phyloP scores from a whole-genome alignment of 2,329 filamentous ascomycete genomes.

The Tetracladium maxilliforme region DNA sequence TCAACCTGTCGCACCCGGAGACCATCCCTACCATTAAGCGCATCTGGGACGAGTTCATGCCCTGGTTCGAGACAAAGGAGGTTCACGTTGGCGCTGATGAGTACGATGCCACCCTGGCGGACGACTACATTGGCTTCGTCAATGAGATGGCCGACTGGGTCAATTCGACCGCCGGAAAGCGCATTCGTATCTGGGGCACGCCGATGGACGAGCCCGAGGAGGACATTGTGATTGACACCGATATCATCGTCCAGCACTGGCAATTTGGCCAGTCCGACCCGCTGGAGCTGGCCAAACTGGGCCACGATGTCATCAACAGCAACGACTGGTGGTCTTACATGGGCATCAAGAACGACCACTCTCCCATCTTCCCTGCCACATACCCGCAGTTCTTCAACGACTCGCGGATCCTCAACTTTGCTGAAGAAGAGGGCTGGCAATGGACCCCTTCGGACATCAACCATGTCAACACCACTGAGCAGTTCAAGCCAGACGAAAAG shows the following conservation, averaged over 20 bases:
- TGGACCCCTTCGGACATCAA: too few species aligned
- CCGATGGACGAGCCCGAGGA: constrained; percentile 21
- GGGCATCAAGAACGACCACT: constrained; percentile 24
- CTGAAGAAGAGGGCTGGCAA: too few species aligned
- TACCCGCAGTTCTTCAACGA: constrained; percentile 31
- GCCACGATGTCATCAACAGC: constrained; percentile 22
- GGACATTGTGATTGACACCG: constrained; percentile 20
- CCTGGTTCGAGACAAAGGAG: constrained; percentile 39
- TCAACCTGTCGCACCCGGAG: constrained; percentile 39
- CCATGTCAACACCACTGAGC: too few species aligned
- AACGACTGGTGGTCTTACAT: too few species aligned
- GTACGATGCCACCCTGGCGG: constrained; percentile 26
- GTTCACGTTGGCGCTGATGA: constrained; percentile 42
- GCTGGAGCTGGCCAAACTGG: too few species aligned
- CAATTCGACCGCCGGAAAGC: constrained; percentile 22
- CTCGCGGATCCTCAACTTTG: constrained; percentile 27
- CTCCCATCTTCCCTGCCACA: constrained; percentile 26
- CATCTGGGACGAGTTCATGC: constrained; percentile 35
- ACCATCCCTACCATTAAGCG: constrained; percentile 35
- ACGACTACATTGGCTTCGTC: constrained; percentile 36
- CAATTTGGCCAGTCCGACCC: constrained; percentile 37
- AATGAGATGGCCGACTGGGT: constrained; percentile 34
- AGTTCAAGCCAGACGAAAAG: too few species aligned
- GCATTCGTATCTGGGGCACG: constrained; percentile 39
- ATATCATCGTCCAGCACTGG: constrained; percentile 40